These are phyloP conservation scores for Theileria orientalis DNA, from an alignment of 169 alveolate species.

Conservation along the genomic window DNA sequence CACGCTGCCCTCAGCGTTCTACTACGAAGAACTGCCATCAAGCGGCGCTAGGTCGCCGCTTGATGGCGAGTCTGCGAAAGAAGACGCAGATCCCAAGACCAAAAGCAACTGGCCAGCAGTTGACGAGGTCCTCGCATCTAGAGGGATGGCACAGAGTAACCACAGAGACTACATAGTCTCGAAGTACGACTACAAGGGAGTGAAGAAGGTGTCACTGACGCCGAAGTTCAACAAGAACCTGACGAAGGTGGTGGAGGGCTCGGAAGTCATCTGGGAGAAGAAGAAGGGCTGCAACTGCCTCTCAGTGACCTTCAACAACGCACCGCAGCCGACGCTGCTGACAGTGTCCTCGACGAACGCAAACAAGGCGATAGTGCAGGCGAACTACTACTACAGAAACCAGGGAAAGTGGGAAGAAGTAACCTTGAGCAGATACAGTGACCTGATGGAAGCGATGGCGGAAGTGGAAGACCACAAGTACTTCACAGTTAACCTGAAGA, in stretches of 20 bases:
- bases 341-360: neutral
- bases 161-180: neutral
- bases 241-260: constrained; percentile 1
- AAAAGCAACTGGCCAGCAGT: too few species aligned
- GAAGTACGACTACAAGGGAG: too few species aligned
- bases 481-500: neutral
- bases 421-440: neutral
- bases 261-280: neutral
- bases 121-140: neutral
- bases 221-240: neutral
- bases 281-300: neutral
- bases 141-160: neutral
- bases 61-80: too few species aligned
- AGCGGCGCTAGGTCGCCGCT: too few species aligned
- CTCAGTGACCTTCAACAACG: neutral
- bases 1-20: neutral
- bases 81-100: too few species aligned
- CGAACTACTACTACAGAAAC: neutral
- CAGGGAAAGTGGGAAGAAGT: neutral
- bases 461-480: neutral
- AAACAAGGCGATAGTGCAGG: neutral
- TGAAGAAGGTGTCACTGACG: neutral
- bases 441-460: neutral
- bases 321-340: neutral
- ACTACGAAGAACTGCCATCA: too few species aligned